Evolutionary conservation across 345 rosid genomes (phyloP).

Genomic region (Viola odorata): DNA sequence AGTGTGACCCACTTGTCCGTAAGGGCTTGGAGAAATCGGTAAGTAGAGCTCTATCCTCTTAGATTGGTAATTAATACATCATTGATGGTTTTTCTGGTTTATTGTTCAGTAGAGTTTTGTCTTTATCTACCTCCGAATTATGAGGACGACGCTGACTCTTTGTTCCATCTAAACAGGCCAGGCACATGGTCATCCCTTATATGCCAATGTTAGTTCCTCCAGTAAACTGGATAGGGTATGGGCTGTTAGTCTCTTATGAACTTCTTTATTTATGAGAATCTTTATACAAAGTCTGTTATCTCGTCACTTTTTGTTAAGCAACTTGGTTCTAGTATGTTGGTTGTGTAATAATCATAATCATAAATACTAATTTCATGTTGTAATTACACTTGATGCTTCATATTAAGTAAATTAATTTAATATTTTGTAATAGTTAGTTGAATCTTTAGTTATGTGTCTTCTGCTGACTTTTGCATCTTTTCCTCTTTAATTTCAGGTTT

Average conservation of each 20-base stretch:
- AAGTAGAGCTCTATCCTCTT: slow-evolving; percentile 22
- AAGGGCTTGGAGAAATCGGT: slow-evolving; percentile 92
- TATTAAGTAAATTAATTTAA: not conserved
- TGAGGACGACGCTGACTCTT: slow-evolving; percentile 19
- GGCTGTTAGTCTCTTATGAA: slow-evolving; percentile 15
- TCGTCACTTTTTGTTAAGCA: slow-evolving; percentile 4
- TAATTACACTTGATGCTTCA: not conserved
- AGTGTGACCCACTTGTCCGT: slow-evolving; percentile 75
- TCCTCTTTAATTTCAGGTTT: slow-evolving; percentile 39
- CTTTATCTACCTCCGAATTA: slow-evolving; percentile 10
- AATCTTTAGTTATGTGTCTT: too few relatives aligned
- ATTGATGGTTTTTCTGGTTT: not conserved
- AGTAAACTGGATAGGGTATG: slow-evolving; percentile 88
- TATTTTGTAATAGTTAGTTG: too few relatives aligned
- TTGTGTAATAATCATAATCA: too few relatives aligned
- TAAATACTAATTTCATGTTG: not conserved
- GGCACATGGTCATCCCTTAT: slow-evolving; percentile 97
- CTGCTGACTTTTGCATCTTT: not conserved
- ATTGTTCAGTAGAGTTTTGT: slow-evolving; percentile 29
- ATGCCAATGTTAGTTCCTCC: slow-evolving; percentile 99
- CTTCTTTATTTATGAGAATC: slow-evolving; percentile 6
- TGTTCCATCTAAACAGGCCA: slow-evolving; percentile 55
- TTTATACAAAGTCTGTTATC: not conserved
- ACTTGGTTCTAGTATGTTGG: slow-evolving; percentile 1
- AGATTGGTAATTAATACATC: not conserved